These are phyloP conservation scores for Capsicum baccatum DNA, from an alignment of 257 asterid species.

Conservation along the genomic window DNA sequence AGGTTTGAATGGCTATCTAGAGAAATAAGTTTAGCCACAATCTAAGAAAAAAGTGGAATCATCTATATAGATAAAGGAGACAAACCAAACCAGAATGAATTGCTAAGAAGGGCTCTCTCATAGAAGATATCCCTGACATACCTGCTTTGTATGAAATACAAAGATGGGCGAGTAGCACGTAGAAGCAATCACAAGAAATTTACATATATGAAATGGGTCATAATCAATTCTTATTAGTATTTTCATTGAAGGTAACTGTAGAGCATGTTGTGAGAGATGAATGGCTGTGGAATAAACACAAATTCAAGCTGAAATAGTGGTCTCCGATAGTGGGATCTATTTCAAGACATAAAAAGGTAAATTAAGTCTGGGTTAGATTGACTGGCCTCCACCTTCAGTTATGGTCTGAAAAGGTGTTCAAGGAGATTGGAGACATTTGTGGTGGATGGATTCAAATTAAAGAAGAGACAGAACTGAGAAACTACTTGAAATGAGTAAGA, in stretches of 20 bases:
- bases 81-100: too few species aligned
- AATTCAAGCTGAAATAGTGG: background rate
- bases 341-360: background rate
- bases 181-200: background rate
- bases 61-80: too few species aligned
- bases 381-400: background rate
- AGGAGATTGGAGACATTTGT: background rate
- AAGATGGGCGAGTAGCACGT: background rate
- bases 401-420: background rate
- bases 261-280: too few species aligned
- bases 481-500: too few species aligned
- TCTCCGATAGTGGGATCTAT: background rate
- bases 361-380: background rate
- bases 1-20: too few species aligned
- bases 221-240: background rate
- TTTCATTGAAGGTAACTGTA: background rate
- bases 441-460: background rate
- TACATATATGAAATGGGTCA: background rate
- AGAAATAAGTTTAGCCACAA: too few species aligned
- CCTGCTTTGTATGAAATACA: too few species aligned
- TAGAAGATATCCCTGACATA: background rate
- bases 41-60: too few species aligned
- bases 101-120: too few species aligned
- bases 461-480: background rate
- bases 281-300: too few species aligned